Percentiles rank a stretch among this genome's conserved stretches.
phyloP scores from a whole-genome alignment of 2,329 filamentous ascomycete genomes.

The Laburnicola sp. region DNA sequence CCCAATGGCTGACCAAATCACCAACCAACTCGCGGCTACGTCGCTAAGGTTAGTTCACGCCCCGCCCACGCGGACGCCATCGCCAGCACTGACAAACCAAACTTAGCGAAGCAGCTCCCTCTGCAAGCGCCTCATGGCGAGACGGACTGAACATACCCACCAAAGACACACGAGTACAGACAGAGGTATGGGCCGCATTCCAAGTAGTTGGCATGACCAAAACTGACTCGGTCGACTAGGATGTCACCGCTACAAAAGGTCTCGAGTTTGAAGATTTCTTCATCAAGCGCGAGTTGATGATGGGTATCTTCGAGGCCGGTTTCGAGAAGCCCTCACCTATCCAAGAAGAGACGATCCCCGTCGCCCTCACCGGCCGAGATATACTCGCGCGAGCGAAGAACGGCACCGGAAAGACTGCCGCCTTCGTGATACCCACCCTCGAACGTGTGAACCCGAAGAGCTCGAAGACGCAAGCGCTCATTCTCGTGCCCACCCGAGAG shows the following conservation, averaged over 20 bases:
- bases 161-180: conserved; percentile 78
- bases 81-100: conserved; percentile 17
- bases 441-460: conserved; percentile 97
- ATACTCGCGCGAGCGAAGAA: conserved; percentile 97
- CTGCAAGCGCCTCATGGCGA: conserved; percentile 70
- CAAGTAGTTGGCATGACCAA: neutral
- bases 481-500: conserved; percentile 95
- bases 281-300: conserved; percentile 91
- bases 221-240: conserved; percentile 56
- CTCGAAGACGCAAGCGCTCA: conserved; percentile 93
- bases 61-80: conserved; percentile 2
- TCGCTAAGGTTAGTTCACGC: conserved; percentile 54
- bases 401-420: conserved; percentile 96
- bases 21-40: conserved; percentile 61
- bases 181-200: conserved; percentile 61
- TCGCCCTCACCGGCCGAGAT: conserved; percentile 91
- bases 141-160: conserved; percentile 69
- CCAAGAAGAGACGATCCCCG: conserved; percentile 98
- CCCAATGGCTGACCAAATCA: conserved; percentile 55
- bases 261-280: conserved; percentile 97
- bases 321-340: conserved; percentile 99
- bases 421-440: conserved; percentile 93
- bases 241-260: conserved; percentile 97
- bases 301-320: conserved; percentile 98
- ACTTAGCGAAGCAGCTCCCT: conserved; percentile 51